Evolutionary conservation across 2,329 filamentous ascomycete species (phyloP).

Genomic region (Fusarium sp.): DNA sequence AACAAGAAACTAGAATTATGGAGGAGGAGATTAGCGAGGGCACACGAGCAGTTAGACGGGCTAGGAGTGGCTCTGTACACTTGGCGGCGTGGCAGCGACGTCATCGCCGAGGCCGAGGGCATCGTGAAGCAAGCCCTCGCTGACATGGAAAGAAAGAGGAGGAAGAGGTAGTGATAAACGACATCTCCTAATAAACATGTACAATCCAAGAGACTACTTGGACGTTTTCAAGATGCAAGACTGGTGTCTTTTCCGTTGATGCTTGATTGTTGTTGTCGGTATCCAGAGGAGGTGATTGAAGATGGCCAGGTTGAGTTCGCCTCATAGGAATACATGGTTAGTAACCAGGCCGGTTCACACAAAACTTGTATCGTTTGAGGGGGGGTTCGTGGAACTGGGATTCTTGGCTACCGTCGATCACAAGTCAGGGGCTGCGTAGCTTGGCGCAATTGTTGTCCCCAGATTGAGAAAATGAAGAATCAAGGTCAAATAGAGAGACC

Average conservation of each 20-base stretch:
- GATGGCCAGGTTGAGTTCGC: background rate
- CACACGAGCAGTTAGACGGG: slow-evolving; percentile 70
- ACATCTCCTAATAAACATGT: slow-evolving; percentile 2
- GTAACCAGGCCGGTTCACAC: no score
- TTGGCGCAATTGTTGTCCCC: background rate
- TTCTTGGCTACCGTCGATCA: background rate
- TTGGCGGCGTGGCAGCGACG: slow-evolving; percentile 79
- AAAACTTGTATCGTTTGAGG: background rate
- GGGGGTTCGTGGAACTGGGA: no score
- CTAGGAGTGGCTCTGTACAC: slow-evolving; percentile 76
- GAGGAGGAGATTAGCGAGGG: slow-evolving; percentile 73
- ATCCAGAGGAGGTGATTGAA: background rate
- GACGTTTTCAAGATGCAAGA: background rate
- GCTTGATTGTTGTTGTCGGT: background rate
- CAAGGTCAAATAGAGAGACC: background rate
- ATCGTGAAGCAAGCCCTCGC: slow-evolving; percentile 68
- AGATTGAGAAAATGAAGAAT: background rate
- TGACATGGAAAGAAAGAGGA: slow-evolving; percentile 50
- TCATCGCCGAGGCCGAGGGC: slow-evolving; percentile 71
- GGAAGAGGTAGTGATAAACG: slow-evolving; percentile 11
- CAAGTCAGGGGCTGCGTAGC: background rate
- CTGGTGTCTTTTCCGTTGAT: background rate
- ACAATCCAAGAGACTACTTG: background rate
- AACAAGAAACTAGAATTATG: slow-evolving; percentile 81
- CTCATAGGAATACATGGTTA: no score